These are phyloP conservation scores for Colletotrichum agaves DNA, from an alignment of 2,329 filamentous ascomycete genomes.

Conservation along the genomic window DNA sequence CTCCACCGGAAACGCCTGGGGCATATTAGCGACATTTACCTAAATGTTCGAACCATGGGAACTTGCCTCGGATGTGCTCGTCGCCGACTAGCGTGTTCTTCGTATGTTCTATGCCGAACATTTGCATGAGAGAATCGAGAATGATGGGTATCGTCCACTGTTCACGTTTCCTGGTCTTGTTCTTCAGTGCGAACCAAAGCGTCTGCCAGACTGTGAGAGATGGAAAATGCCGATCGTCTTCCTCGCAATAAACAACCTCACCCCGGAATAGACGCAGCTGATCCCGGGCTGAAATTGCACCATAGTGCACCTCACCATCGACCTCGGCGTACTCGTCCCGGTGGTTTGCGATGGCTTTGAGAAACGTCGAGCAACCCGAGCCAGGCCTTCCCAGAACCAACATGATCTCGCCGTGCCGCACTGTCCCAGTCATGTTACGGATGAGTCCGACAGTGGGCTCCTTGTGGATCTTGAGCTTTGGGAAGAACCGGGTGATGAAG, in stretches of 20 bases:
- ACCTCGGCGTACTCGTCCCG: slow-evolving; percentile 73
- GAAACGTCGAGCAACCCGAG: slow-evolving; percentile 79
- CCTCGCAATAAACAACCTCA: slow-evolving; percentile 82
- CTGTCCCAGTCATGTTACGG: slow-evolving; percentile 48
- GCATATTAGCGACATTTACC: not conserved
- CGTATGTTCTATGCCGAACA: slow-evolving; percentile 83
- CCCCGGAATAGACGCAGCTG: slow-evolving; percentile 77
- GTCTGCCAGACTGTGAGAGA: slow-evolving; percentile 82
- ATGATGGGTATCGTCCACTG: slow-evolving; percentile 74
- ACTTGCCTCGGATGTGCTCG: slow-evolving; percentile 70
- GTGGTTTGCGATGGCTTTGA: slow-evolving; percentile 80
- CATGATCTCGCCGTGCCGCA: slow-evolving; percentile 52
- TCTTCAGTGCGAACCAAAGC: slow-evolving; percentile 77
- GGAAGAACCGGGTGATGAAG: slow-evolving; percentile 59
- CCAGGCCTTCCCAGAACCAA: slow-evolving; percentile 74
- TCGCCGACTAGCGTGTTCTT: slow-evolving; percentile 81
- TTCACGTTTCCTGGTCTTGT: slow-evolving; percentile 77
- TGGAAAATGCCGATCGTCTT: slow-evolving; percentile 81
- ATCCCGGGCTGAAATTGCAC: slow-evolving; percentile 74
- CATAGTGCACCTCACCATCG: slow-evolving; percentile 76
- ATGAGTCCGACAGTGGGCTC: slow-evolving; percentile 44
- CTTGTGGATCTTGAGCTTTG: slow-evolving; percentile 42
- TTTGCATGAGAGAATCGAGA: slow-evolving; percentile 75
- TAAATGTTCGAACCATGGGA: no score
- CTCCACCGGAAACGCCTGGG: slow-evolving; percentile 74